Percentiles rank a stretch among this genome's conserved stretches.
Evolutionary conservation across 148 eudicot genomes (phyloP).

Genomic region (Silene uniflora): DNA sequence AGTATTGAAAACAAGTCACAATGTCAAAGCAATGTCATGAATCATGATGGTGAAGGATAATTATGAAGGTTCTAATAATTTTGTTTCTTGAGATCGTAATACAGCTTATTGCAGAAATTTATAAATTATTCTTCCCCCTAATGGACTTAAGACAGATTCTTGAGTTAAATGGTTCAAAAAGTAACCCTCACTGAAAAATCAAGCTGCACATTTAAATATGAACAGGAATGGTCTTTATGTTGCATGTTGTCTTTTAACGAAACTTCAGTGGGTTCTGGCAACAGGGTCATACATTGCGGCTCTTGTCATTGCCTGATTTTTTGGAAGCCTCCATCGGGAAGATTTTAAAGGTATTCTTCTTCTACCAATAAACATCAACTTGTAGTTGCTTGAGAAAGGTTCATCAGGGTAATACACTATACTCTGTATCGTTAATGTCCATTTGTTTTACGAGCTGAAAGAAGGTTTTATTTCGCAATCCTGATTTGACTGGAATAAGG

Average conservation of each 20-base stretch:
- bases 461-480: not conserved
- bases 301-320: constrained; percentile 92
- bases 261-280: too few relatives aligned
- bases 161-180: too few relatives aligned
- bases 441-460: too few relatives aligned
- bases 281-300: constrained; percentile 92
- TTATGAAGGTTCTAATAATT: not conserved
- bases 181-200: not conserved
- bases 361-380: not conserved
- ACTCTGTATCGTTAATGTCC: not conserved
- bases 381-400: not conserved
- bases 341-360: constrained; percentile 71
- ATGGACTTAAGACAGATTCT: too few relatives aligned
- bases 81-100: not conserved
- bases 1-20: too few relatives aligned
- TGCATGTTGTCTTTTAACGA: not conserved
- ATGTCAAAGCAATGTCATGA: too few relatives aligned
- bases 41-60: too few relatives aligned
- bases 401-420: not conserved
- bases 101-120: not conserved
- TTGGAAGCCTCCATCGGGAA: constrained; percentile 93
- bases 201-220: not conserved
- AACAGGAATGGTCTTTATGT: not conserved
- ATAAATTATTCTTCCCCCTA: not conserved
- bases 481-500: not conserved